Percentiles rank a stretch among this genome's conserved stretches.
These are phyloP conservation scores for Boletus tylopilopsis DNA, from an alignment of 768 basidiomycete species.

Conservation along the genomic window DNA sequence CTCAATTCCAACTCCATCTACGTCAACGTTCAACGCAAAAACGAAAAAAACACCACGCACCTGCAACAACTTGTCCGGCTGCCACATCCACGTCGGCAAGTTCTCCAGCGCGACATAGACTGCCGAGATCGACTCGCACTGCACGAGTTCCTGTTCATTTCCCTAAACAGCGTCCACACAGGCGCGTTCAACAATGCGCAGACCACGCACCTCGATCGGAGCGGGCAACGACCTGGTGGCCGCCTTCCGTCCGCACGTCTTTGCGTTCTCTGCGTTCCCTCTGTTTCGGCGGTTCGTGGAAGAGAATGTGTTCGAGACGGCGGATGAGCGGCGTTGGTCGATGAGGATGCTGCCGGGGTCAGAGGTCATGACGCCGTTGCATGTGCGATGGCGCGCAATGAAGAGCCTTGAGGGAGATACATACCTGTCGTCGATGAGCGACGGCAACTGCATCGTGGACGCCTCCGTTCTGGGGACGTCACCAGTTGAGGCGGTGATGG, in stretches of 20 bases:
- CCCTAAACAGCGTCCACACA: conserved; percentile 50
- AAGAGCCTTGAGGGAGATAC: conserved; percentile 53
- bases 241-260: conserved; percentile 25
- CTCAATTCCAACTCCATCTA: conserved; percentile 61
- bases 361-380: conserved; percentile 85
- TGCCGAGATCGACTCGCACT: conserved; percentile 80
- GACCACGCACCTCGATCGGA: too few species aligned
- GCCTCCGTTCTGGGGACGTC: conserved; percentile 23
- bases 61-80: conserved; percentile 85
- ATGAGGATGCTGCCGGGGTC: conserved; percentile 72
- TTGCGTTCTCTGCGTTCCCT: conserved; percentile 45
- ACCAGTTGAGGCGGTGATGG: conserved; percentile 28
- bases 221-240: conserved; percentile 33
- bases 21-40: too few species aligned
- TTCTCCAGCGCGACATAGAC: conserved; percentile 89
- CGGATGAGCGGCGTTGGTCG: conserved; percentile 66
- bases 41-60: conserved; percentile 35
- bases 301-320: conserved; percentile 49
- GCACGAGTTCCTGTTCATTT: conserved; percentile 80
- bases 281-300: conserved; percentile 34
- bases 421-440: conserved; percentile 28
- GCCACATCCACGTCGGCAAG: conserved; percentile 91
- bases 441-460: conserved; percentile 25
- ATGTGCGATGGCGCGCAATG: conserved; percentile 72
- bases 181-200: conserved; percentile 37